Evolutionary conservation across 2,329 filamentous ascomycete genomes (phyloP).

Genomic region (Blastomyces parvus): DNA sequence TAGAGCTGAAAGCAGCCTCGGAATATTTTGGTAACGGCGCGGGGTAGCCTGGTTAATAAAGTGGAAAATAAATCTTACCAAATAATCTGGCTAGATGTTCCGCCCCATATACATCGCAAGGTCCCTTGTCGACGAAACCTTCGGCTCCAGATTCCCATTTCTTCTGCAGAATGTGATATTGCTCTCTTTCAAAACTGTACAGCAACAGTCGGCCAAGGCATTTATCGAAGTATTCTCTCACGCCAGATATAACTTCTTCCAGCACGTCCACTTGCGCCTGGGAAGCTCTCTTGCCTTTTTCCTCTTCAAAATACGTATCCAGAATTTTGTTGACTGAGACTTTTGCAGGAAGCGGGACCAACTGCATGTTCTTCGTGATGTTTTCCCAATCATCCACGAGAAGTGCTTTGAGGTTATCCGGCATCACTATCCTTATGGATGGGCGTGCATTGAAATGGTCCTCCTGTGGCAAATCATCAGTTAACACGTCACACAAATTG

Average conservation of each 20-base stretch:
- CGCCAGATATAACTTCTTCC: constrained; percentile 75
- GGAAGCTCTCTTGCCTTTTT: constrained; percentile 50
- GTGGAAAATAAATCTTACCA: constrained; percentile 45
- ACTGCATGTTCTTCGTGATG: constrained; percentile 85
- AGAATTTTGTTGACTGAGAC: constrained; percentile 69
- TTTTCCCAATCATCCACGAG: constrained; percentile 99
- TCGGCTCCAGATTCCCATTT: constrained; percentile 55
- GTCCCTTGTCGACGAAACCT: constrained; percentile 58
- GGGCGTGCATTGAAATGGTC: constrained; percentile 76
- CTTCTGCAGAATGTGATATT: constrained; percentile 70
- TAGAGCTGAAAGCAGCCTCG: not conserved
- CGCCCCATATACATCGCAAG: constrained; percentile 78
- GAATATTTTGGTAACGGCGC: not conserved
- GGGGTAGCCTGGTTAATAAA: not conserved
- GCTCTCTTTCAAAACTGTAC: constrained; percentile 86
- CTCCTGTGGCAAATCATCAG: constrained; percentile 50
- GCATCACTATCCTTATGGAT: constrained; percentile 74
- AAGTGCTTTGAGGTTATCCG: constrained; percentile 81
- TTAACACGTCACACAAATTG: constrained; percentile 5
- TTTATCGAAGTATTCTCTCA: constrained; percentile 92
- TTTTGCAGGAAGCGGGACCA: constrained; percentile 72
- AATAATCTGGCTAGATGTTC: constrained; percentile 86
- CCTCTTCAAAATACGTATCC: constrained; percentile 65
- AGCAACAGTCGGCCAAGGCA: constrained; percentile 77
- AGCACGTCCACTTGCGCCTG: constrained; percentile 63